Conservation (phyloP, 305 asterid genomes). For the Petunia hybrid region DNA sequence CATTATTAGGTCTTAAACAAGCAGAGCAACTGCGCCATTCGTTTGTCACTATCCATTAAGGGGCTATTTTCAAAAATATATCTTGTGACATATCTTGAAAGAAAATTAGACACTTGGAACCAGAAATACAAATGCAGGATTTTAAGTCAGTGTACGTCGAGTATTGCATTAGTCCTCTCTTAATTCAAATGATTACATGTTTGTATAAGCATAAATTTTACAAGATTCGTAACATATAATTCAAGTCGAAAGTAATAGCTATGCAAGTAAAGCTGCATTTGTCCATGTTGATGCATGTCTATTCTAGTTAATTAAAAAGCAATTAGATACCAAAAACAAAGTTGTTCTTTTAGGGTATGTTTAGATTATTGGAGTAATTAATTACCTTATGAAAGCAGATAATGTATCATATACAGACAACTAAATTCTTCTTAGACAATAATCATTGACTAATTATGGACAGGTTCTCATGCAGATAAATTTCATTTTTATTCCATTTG, state of each 20-base stretch:
- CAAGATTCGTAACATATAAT: background rate
- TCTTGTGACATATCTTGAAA: background rate
- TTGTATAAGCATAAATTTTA: too few relatives aligned
- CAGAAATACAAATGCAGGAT: background rate
- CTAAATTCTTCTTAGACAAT: background rate
- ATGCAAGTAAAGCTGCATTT: background rate
- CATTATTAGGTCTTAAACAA: too few relatives aligned
- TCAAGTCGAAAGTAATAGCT: background rate
- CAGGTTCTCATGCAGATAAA: background rate
- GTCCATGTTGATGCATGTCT: background rate
- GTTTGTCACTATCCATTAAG: too few relatives aligned
- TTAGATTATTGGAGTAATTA: slow-evolving; percentile 1
- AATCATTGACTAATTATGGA: background rate
- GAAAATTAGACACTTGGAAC: background rate
- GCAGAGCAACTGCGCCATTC: too few relatives aligned
- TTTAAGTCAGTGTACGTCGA: background rate
- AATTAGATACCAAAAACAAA: background rate
- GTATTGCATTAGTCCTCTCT: too few relatives aligned
- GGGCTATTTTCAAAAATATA: background rate
- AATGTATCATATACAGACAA: background rate
- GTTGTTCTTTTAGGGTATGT: background rate
- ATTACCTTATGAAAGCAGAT: background rate
- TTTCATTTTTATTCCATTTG: slow-evolving; percentile 7
- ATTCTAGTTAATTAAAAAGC: background rate
- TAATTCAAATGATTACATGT: too few relatives aligned